Evolutionary conservation across 495 filamentous ascomycete genomes (phyloP).

Genomic region (Penicillium daleae): DNA sequence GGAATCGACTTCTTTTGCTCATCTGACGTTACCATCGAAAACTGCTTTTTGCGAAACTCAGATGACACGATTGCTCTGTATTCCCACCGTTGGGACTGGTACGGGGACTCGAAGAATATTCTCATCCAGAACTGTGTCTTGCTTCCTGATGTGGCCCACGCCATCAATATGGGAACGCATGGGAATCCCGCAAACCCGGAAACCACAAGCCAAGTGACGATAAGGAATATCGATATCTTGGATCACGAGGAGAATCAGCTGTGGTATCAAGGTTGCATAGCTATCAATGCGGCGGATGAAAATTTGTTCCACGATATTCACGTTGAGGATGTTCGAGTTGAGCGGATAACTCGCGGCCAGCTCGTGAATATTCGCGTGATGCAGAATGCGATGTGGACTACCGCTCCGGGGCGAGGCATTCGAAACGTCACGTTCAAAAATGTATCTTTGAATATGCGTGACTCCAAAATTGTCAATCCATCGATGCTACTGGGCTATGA

Average conservation of each 20-base stretch:
- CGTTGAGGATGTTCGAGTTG: constrained; percentile 20
- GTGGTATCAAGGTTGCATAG: constrained; percentile 24
- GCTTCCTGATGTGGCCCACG: constrained; percentile 17
- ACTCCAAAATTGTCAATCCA: constrained; percentile 10
- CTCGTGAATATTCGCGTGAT: constrained; percentile 25
- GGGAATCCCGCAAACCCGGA: constrained; percentile 19
- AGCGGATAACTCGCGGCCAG: constrained; percentile 17
- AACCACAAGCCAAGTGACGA: constrained; percentile 11
- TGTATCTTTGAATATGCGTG: constrained; percentile 4
- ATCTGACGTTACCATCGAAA: constrained; percentile 10
- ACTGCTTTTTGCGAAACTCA: constrained; percentile 21
- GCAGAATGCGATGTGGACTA: constrained; percentile 22
- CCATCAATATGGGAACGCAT: constrained; percentile 25
- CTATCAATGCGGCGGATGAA: constrained; percentile 18
- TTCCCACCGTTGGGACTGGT: constrained; percentile 17
- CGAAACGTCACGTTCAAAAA: constrained; percentile 21
- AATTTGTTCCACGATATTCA: constrained; percentile 19
- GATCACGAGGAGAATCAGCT: constrained; percentile 21
- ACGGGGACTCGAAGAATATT: constrained; percentile 20
- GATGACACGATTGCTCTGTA: constrained; percentile 27
- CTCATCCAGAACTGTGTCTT: constrained; percentile 17
- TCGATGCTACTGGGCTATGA: constrained; percentile 22
- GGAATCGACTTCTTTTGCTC: constrained; percentile 27
- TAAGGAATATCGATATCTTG: constrained; percentile 21
- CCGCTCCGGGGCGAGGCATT: constrained; percentile 20